Conservation (phyloP, 768 basidiomycete species). For the Daedaleopsis sinensis region DNA sequence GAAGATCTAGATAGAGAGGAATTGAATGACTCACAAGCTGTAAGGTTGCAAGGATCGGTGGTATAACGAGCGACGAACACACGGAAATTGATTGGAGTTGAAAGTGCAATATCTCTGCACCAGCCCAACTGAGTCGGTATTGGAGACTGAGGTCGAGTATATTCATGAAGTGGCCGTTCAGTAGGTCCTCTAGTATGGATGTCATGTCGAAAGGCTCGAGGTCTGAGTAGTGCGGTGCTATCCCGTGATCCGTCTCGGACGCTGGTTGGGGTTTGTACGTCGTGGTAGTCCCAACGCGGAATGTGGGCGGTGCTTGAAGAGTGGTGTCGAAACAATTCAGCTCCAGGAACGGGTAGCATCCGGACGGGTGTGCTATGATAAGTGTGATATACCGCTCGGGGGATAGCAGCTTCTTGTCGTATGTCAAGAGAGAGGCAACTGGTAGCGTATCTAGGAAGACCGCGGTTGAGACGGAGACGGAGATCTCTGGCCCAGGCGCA, state of each 20-base stretch:
- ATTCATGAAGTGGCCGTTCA: neutral
- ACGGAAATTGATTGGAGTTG: neutral
- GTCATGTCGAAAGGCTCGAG: neutral
- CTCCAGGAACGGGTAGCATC: neutral
- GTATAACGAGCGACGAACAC: neutral
- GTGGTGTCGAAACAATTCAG: neutral
- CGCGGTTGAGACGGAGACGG: neutral
- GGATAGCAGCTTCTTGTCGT: neutral
- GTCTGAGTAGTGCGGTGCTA: neutral
- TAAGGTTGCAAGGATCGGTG: constrained; percentile 29
- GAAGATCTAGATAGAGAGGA: neutral
- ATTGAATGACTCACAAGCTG: constrained; percentile 34
- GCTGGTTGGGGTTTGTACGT: neutral
- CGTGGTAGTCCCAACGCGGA: neutral
- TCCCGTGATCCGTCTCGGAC: neutral
- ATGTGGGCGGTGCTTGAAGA: neutral
- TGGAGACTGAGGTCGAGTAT: constrained; percentile 48
- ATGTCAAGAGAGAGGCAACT: neutral
- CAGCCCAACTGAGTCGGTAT: constrained; percentile 66
- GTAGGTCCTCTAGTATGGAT: neutral
- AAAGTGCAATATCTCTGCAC: constrained; percentile 56
- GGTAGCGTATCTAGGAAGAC: neutral
- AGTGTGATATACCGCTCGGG: neutral
- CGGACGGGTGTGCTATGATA: neutral
- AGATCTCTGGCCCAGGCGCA: neutral